Evolutionary conservation across 495 filamentous ascomycete genomes (phyloP).

Genomic region (Trichoderma gamsii): DNA sequence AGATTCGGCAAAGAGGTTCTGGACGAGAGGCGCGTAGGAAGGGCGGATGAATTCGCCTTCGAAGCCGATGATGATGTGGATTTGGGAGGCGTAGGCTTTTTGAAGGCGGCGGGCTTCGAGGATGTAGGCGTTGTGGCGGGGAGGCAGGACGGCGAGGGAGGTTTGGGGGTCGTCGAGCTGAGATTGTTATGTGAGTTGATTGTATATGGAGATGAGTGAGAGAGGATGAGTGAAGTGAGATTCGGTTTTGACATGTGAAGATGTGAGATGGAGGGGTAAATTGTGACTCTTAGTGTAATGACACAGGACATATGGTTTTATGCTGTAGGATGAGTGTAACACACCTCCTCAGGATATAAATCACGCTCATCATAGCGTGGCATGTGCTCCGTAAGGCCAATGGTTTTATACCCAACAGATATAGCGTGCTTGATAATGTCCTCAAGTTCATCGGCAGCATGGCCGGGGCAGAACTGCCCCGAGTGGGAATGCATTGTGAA

Average conservation of each 20-base stretch:
- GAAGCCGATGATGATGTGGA: slow-evolving; percentile 82
- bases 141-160: slow-evolving; percentile 34
- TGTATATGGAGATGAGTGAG: not conserved
- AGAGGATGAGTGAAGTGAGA: slow-evolving; percentile 16
- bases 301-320: not conserved
- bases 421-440: slow-evolving; percentile 78
- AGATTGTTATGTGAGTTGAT: slow-evolving; percentile 5
- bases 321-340: not conserved
- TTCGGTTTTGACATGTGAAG: not conserved
- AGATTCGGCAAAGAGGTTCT: slow-evolving; percentile 45
- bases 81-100: slow-evolving; percentile 58
- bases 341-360: slow-evolving; percentile 88
- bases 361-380: slow-evolving; percentile 66
- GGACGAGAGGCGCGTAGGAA: slow-evolving; percentile 52
- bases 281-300: not conserved
- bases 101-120: slow-evolving; percentile 66
- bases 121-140: slow-evolving; percentile 66
- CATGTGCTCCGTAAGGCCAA: slow-evolving; percentile 97
- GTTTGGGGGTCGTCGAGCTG: slow-evolving; percentile 33
- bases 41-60: slow-evolving; percentile 87
- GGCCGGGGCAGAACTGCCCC: slow-evolving; percentile 88
- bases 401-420: slow-evolving; percentile 65
- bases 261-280: slow-evolving; percentile 13
- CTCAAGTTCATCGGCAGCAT: slow-evolving; percentile 79
- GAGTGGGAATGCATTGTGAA: slow-evolving; percentile 99